Evolutionary conservation across 257 asterid species (phyloP).

Genomic region (Capsicum pubescens): DNA sequence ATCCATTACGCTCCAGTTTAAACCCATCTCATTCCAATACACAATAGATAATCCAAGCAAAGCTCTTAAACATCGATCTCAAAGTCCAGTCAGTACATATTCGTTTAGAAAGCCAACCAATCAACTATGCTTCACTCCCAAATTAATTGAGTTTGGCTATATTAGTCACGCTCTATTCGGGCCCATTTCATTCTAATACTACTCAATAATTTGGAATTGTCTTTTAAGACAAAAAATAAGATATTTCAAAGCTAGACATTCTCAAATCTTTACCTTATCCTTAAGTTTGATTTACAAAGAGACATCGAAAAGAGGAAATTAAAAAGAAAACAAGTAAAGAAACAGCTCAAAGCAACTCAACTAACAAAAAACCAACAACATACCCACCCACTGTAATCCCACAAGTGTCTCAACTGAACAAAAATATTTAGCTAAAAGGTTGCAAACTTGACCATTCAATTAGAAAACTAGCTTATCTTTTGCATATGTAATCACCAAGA

Average conservation of each 20-base stretch:
- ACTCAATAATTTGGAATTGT: not conserved
- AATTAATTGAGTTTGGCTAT: not conserved
- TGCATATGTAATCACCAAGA: not conserved
- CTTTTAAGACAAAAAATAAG: not conserved
- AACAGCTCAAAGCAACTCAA: not conserved
- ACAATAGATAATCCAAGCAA: not conserved
- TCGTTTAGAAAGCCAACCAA: not conserved
- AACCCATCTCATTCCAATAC: not conserved
- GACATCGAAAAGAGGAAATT: too few relatives aligned
- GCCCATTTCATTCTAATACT: not conserved
- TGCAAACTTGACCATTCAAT: slow-evolving; percentile 13
- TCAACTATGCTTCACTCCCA: slow-evolving; percentile 10
- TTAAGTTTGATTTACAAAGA: not conserved
- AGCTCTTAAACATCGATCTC: not conserved
- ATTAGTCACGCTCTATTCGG: not conserved
- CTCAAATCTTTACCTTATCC: slow-evolving; percentile 16
- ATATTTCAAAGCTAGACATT: not conserved
- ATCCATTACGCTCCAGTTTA: not conserved
- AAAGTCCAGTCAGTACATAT: not conserved
- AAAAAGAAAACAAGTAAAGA: not conserved
- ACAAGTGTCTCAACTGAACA: not conserved
- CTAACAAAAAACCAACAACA: not conserved
- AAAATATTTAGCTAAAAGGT: not conserved
- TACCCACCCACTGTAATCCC: too few relatives aligned
- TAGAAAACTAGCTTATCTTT: not conserved